These are phyloP conservation scores for Fonsecaea nubica DNA, from an alignment of 2,329 filamentous ascomycete genomes.

Conservation along the genomic window DNA sequence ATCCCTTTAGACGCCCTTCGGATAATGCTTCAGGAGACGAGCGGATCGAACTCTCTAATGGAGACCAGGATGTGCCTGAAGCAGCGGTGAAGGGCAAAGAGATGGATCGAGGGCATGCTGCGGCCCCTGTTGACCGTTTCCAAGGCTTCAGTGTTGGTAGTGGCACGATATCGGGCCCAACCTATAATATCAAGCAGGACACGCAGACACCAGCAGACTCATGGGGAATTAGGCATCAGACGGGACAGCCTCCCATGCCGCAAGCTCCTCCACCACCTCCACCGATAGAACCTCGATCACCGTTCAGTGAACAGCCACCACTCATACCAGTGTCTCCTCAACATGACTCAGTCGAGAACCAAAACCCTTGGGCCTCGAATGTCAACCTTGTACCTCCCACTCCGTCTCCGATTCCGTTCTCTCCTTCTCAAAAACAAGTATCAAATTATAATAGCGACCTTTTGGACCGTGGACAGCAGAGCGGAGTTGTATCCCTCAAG, in stretches of 20 bases:
- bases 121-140: conserved; percentile 12
- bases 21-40: conserved; percentile 8
- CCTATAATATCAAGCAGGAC: conserved; percentile 13
- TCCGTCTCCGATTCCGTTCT: conserved; percentile 33
- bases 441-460: conserved; percentile 34
- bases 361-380: conserved; percentile 31
- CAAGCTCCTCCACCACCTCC: conserved; percentile 34
- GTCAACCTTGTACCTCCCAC: conserved; percentile 19
- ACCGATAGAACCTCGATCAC: conserved; percentile 28
- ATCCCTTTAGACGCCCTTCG: conserved; percentile 39
- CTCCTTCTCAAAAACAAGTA: conserved; percentile 34
- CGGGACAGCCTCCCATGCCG: conserved; percentile 28
- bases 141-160: conserved; percentile 18
- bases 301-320: conserved; percentile 33
- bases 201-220: conserved; percentile 13
- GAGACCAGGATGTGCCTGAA: conserved; percentile 12
- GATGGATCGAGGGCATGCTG: conserved; percentile 18
- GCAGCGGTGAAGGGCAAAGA: conserved; percentile 28
- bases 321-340: conserved; percentile 30
- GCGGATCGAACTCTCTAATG: conserved; percentile 10
- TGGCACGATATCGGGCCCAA: conserved; percentile 6
- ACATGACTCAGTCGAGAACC: conserved; percentile 31
- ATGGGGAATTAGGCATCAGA: conserved; percentile 19
- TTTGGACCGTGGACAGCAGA: conserved; percentile 34
- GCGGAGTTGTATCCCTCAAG: conserved; percentile 28